Evolutionary conservation across 768 basidiomycete genomes (phyloP).

Genomic region (Dentipellis fragilis): DNA sequence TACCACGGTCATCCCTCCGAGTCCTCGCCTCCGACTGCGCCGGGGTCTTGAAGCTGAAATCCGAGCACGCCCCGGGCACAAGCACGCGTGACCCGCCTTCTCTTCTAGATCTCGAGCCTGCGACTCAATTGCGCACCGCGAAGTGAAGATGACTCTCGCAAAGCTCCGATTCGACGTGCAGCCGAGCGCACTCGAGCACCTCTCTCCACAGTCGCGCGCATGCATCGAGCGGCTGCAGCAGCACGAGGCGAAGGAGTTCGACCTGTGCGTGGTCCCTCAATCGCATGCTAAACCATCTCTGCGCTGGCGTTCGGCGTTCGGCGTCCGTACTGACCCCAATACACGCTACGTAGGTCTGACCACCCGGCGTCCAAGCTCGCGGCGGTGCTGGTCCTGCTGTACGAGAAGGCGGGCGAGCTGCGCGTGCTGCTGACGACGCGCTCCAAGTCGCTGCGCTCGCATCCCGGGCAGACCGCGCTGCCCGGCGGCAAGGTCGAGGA

Average conservation of each 20-base stretch:
- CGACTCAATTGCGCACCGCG: not conserved
- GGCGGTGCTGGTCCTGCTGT: slow-evolving; percentile 74
- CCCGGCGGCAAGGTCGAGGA: slow-evolving; percentile 77
- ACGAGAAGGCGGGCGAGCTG: slow-evolving; percentile 55
- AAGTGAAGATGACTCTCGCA: not conserved
- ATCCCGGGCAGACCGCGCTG: slow-evolving; percentile 75
- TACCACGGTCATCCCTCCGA: too few relatives aligned
- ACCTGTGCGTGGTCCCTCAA: not conserved
- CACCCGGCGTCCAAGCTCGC: slow-evolving; percentile 40
- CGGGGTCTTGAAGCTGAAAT: too few relatives aligned
- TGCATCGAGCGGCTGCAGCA: slow-evolving; percentile 7
- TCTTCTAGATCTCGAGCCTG: not conserved
- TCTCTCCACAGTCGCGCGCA: slow-evolving; percentile 4
- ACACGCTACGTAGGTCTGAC: slow-evolving; percentile 23
- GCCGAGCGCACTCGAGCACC: not conserved
- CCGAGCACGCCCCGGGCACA: not conserved
- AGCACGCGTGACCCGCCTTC: not conserved
- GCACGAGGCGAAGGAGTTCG: slow-evolving; percentile 2
- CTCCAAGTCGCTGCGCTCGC: slow-evolving; percentile 62
- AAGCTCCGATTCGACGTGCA: not conserved
- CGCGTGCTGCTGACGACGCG: slow-evolving; percentile 81
- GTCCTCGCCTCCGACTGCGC: too few relatives aligned
- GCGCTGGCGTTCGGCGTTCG: too few relatives aligned
- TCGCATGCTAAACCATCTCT: too few relatives aligned
- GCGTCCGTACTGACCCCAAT: too few relatives aligned